Percentiles rank a stretch among this genome's conserved stretches.
These are phyloP conservation scores for Nigrospora sphaerica DNA, from an alignment of 2,329 filamentous ascomycete genomes.

Conservation along the genomic window DNA sequence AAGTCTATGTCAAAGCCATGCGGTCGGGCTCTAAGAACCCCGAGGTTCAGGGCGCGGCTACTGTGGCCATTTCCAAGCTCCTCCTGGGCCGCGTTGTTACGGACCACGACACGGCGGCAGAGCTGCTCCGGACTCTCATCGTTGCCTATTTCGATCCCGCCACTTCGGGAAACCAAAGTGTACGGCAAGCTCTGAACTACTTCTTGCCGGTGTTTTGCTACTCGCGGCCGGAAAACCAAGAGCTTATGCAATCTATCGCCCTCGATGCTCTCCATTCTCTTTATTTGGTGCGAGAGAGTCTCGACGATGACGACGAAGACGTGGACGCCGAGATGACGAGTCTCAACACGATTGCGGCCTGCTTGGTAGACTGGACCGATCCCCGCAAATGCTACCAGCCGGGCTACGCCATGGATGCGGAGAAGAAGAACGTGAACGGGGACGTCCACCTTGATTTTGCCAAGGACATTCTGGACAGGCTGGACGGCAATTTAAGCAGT, in stretches of 20 bases:
- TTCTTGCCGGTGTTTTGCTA: slow-evolving; percentile 95
- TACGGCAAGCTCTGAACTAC: slow-evolving; percentile 83
- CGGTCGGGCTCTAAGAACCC: slow-evolving; percentile 62
- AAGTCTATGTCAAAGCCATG: slow-evolving; percentile 78
- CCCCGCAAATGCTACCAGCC: slow-evolving; percentile 67
- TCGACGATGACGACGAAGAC: slow-evolving; percentile 70
- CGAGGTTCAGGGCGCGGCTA: slow-evolving; percentile 74
- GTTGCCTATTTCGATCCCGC: slow-evolving; percentile 86
- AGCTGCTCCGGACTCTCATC: slow-evolving; percentile 78
- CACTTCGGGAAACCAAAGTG: slow-evolving; percentile 69
- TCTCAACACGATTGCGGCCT: slow-evolving; percentile 70
- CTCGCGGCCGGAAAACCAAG: slow-evolving; percentile 73
- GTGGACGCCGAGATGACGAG: slow-evolving; percentile 73
- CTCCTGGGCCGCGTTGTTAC: slow-evolving; percentile 74
- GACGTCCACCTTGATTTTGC: slow-evolving; percentile 78
- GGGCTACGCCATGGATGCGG: slow-evolving; percentile 41
- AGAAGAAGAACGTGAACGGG: slow-evolving; percentile 61
- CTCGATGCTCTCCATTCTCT: slow-evolving; percentile 70
- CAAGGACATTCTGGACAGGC: slow-evolving; percentile 66
- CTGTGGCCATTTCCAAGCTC: slow-evolving; percentile 77
- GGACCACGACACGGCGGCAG: slow-evolving; percentile 57
- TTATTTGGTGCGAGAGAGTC: slow-evolving; percentile 62
- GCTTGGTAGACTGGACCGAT: slow-evolving; percentile 91
- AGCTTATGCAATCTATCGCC: slow-evolving; percentile 68
- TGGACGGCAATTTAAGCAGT: slow-evolving; percentile 62